phyloP scores from a whole-genome alignment of 2,329 filamentous ascomycete genomes.

The Xylariaceae sp. region DNA sequence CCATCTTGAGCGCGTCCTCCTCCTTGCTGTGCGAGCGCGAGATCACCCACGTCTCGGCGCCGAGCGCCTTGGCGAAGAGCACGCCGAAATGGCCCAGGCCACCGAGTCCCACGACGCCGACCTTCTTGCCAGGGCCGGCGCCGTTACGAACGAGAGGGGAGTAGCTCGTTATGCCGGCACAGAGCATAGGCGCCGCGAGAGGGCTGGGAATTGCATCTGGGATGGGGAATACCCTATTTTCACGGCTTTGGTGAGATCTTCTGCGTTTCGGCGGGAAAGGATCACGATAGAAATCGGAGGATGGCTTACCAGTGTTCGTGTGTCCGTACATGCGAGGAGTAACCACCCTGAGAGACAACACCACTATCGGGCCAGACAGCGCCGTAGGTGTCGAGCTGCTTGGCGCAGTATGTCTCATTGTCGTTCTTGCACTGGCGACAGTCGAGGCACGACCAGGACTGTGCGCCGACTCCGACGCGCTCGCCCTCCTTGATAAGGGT shows the following conservation, averaged over 20 bases:
- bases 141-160: constrained; percentile 74
- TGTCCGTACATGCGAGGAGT: constrained; percentile 61
- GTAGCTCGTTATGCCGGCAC: constrained; percentile 78
- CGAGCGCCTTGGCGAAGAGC: constrained; percentile 64
- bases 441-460: constrained; percentile 59
- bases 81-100: constrained; percentile 69
- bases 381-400: constrained; percentile 58
- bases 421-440: constrained; percentile 62
- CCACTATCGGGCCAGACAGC: constrained; percentile 53
- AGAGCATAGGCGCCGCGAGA: constrained; percentile 75
- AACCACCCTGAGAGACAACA: constrained; percentile 59
- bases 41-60: constrained; percentile 59
- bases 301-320: constrained; percentile 70
- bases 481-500: constrained; percentile 57
- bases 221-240: constrained; percentile 66
- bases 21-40: constrained; percentile 58
- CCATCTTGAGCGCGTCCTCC: constrained; percentile 54
- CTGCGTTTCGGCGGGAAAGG: too few relatives aligned
- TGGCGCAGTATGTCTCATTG: constrained; percentile 65
- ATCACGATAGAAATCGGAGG: too few relatives aligned
- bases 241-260: too few relatives aligned
- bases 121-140: constrained; percentile 72
- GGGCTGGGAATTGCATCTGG: constrained; percentile 62
- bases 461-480: constrained; percentile 66
- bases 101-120: constrained; percentile 69